Base-by-base conservation (phyloP, 2,329 filamentous ascomycete genomes). In the Fusarium sp. region DNA sequence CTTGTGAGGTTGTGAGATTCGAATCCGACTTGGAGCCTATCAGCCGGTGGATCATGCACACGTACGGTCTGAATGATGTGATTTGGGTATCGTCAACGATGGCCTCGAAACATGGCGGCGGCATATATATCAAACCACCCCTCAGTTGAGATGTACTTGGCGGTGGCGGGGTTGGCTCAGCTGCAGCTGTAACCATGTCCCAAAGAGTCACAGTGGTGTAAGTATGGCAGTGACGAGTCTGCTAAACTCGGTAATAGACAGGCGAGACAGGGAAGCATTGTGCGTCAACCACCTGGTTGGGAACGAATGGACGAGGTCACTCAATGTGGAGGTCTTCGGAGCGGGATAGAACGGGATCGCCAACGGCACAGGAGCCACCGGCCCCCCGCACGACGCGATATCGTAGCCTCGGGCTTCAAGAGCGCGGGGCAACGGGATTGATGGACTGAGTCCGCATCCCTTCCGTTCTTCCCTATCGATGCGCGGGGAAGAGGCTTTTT, bases 281-380 rank as follows among this genome's bases (percentile, higher is more conserved):
- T 75, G 65, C 60, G 55, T 73, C 70, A 75, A 76, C 71, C 76
- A 61, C 58, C 65, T 62, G 65, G 74, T 67, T 75, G 76, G 76
- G 71, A 75, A 65, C 62, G 71, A 69, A 67, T 76, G 67, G 62
- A 55, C 57, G 67, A 75, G 63, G 63, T 66, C 63, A 69, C 60
- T 71, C 65, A 47, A 54, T 68, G 64, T 67, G 65, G 54, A 74
- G 54, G 57, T 62, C 58, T 61, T 60, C 63, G 71, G 71, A 68
- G 68, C 75, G 75, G 75, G 72, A 77, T 63, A 76, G 76, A 75
- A 72, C 76, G 76, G 76, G 74, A 77, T 74, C 65, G 61, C 47
- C 59, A 46, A 68, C 66, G 42, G 74, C 53, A 75, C 47, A 64
- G 65, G 56, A 72, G 66, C 62, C 72, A 71, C 58, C 68, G 59